Conservation (phyloP, 73 alveolate genomes). For the Paramecium octaurelia region DNA sequence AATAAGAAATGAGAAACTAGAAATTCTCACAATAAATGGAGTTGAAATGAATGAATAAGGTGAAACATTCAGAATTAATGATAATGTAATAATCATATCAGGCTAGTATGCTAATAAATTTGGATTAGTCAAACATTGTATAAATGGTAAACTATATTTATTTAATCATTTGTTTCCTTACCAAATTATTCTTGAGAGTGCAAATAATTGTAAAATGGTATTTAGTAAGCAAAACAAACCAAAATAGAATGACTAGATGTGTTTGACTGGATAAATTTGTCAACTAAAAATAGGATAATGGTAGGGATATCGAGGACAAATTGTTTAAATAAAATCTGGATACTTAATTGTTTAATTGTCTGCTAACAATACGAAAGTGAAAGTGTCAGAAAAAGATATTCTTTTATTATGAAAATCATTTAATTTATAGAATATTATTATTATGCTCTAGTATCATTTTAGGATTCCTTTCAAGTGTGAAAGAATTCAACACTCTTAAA, state of each 20-base stretch:
- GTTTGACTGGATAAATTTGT: background rate
- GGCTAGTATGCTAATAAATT: background rate
- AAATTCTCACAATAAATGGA: background rate
- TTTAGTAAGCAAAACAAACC: background rate
- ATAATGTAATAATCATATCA: background rate
- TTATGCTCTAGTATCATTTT: background rate
- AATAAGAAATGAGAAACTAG: background rate
- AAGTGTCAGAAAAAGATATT: background rate
- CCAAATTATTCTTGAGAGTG: background rate
- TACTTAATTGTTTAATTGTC: background rate
- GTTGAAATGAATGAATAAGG: background rate
- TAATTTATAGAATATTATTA: background rate
- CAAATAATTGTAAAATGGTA: background rate
- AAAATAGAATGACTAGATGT: background rate
- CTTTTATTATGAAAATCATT: background rate
- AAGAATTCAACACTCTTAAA: background rate
- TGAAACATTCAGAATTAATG: background rate
- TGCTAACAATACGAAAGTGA: background rate
- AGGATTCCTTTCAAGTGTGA: background rate
- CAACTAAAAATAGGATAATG: background rate
- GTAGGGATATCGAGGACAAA: slow-evolving; percentile 28
- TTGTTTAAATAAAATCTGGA: background rate
- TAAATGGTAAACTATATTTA: background rate
- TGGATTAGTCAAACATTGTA: background rate
- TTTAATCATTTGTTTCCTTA: background rate